Percentiles rank a stretch among this genome's conserved stretches.
Conservation (phyloP, 169 alveolate species). For the Amoebophrya sp. region DNA sequence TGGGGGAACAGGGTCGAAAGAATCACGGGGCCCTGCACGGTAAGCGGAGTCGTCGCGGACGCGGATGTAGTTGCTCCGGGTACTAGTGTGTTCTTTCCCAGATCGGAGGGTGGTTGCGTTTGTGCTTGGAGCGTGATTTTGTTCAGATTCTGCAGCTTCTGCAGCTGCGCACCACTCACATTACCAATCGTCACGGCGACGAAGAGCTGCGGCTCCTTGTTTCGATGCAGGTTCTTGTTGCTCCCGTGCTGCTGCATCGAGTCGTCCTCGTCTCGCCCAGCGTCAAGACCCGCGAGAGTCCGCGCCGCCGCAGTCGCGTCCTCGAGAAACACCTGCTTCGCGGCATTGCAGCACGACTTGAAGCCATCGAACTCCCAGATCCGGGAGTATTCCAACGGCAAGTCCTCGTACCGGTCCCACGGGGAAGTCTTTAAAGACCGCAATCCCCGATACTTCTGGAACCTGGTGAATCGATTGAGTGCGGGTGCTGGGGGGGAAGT, state of each 20-base stretch:
- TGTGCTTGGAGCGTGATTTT: not conserved
- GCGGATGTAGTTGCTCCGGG: no score
- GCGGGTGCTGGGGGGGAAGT: no score
- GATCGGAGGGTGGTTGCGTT: no score
- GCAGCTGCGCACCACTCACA: not conserved
- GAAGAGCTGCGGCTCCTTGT: no score
- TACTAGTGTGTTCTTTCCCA: no score
- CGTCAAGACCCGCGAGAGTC: no score
- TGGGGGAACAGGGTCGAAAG: constrained; percentile 35
- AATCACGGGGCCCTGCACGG: constrained; percentile 21
- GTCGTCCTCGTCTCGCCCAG: no score
- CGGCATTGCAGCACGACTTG: not conserved
- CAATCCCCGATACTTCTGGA: constrained; percentile 45
- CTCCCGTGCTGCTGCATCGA: not conserved
- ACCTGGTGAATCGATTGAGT: constrained; percentile 13
- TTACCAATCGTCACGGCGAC: not conserved
- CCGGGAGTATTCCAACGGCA: constrained; percentile 40
- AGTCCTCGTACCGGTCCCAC: constrained; percentile 39
- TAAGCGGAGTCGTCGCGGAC: no score
- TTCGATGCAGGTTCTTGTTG: no score
- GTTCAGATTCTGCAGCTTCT: not conserved
- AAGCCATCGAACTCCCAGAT: constrained; percentile 35
- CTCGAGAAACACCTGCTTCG: not conserved
- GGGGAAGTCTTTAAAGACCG: constrained; percentile 35
- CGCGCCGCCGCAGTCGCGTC: no score